Percentiles rank a stretch among this genome's conserved stretches.
Evolutionary conservation across 2,329 filamentous ascomycete species (phyloP).

Genomic region (Periconia digitata): DNA sequence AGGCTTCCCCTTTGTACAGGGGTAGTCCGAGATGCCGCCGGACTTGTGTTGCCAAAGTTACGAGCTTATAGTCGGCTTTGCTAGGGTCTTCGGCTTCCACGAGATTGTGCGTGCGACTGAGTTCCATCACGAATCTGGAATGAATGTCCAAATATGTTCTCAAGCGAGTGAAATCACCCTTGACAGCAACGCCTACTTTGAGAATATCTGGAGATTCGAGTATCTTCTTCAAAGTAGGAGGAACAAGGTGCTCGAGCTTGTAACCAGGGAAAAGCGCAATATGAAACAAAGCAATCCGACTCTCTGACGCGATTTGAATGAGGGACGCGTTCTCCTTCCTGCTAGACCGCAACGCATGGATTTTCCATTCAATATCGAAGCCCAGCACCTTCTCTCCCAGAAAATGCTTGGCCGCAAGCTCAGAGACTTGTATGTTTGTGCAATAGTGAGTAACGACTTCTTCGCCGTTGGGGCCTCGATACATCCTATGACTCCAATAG

Average conservation of each 20-base stretch:
- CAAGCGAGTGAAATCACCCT: constrained; percentile 65
- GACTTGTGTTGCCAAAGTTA: constrained; percentile 70
- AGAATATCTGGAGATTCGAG: constrained; percentile 69
- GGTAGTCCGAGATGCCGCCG: constrained; percentile 72
- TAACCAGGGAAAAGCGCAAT: constrained; percentile 55
- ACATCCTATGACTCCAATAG: constrained; percentile 70
- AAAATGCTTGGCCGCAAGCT: constrained; percentile 70
- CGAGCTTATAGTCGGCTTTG: constrained; percentile 56
- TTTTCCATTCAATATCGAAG: constrained; percentile 87
- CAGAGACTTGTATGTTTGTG: constrained; percentile 64
- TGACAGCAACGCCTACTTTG: constrained; percentile 77
- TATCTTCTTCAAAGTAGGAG: constrained; percentile 69
- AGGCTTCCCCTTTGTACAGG: constrained; percentile 70
- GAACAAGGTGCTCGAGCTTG: constrained; percentile 58
- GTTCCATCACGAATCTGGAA: constrained; percentile 70
- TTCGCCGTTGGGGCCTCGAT: constrained; percentile 57
- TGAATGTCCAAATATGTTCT: constrained; percentile 62
- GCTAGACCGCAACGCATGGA: constrained; percentile 36
- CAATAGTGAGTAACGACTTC: constrained; percentile 78
- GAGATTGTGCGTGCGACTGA: constrained; percentile 82
- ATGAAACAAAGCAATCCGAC: constrained; percentile 80
- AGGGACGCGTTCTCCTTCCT: constrained; percentile 83
- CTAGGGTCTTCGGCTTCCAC: constrained; percentile 56
- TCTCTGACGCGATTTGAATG: constrained; percentile 78
- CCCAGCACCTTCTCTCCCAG: constrained; percentile 71